Evolutionary conservation across 139 green algal species (phyloP).

Genomic region (Haematococcus sp.): DNA sequence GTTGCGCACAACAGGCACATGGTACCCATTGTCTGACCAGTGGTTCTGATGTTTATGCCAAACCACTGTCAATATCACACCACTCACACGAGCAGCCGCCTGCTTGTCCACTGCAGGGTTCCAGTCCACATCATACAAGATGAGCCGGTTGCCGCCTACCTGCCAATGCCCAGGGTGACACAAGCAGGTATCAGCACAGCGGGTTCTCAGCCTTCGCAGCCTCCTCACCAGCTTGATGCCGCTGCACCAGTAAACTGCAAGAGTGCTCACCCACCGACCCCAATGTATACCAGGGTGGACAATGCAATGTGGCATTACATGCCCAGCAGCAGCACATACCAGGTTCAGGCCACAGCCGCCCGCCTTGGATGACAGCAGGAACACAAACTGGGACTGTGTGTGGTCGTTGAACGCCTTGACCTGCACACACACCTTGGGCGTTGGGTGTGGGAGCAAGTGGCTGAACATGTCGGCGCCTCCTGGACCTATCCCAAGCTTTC

Average conservation of each 20-base stretch:
- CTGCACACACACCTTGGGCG: neutral
- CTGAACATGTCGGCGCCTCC: no score
- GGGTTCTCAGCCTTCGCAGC: no score
- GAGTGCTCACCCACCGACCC: no score
- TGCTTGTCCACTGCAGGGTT: slow-evolving; percentile 61
- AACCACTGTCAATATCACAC: neutral
- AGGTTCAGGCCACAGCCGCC: slow-evolving; percentile 97
- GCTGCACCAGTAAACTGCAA: no score
- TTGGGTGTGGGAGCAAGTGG: no score
- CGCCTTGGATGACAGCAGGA: slow-evolving; percentile 94
- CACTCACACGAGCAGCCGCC: slow-evolving; percentile 55
- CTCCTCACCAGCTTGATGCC: no score
- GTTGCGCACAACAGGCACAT: slow-evolving; percentile 12
- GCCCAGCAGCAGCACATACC: slow-evolving; percentile 69
- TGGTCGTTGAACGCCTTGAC: slow-evolving; percentile 54
- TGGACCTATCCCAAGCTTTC: no score
- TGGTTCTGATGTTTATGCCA: neutral
- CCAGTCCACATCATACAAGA: slow-evolving; percentile 66
- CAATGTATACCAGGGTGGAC: no score
- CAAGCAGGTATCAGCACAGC: no score
- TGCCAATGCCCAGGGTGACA: no score
- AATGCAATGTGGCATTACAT: no score
- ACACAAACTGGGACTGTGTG: slow-evolving; percentile 86
- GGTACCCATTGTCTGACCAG: neutral
- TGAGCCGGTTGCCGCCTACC: slow-evolving; percentile 51